Conservation (phyloP, 768 basidiomycete species). For the Leccinum sublutescens region DNA sequence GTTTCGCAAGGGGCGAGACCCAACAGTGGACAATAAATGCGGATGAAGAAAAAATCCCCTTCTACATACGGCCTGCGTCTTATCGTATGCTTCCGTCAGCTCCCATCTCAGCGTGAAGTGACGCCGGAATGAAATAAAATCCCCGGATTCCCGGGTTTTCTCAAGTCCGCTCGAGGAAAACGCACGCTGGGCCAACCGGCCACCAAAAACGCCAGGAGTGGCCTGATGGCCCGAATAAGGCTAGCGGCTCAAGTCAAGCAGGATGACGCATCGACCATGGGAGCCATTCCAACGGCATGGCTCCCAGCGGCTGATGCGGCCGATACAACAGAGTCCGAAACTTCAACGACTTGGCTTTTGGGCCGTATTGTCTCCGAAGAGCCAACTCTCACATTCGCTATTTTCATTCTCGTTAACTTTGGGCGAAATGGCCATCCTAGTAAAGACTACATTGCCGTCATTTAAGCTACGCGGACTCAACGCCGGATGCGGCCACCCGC, state of each 20-base stretch:
- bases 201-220: constrained; percentile 5
- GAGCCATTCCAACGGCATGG: constrained; percentile 17
- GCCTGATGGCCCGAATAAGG: constrained; percentile 9
- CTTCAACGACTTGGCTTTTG: constrained; percentile 3
- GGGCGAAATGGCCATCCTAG: not conserved
- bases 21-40: not conserved
- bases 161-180: constrained; percentile 14
- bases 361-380: constrained; percentile 11
- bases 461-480: constrained; percentile 9
- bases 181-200: not conserved
- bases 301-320: constrained; percentile 17
- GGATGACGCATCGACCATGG: constrained; percentile 17
- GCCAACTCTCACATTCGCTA: constrained; percentile 29
- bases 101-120: constrained; percentile 11
- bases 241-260: not conserved
- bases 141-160: constrained; percentile 10
- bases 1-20: not conserved
- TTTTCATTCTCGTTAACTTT: constrained; percentile 13
- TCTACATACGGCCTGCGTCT: constrained; percentile 23
- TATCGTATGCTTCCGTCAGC: constrained; percentile 14
- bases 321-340: constrained; percentile 25
- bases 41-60: not conserved
- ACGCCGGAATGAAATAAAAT: constrained; percentile 14
- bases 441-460: not conserved
- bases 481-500: constrained; percentile 17